A percentile compares a stretch with the other conserved stretches of the same genome.
Evolutionary conservation across 768 basidiomycete species (phyloP).

Genomic region (Lentinula sp.): DNA sequence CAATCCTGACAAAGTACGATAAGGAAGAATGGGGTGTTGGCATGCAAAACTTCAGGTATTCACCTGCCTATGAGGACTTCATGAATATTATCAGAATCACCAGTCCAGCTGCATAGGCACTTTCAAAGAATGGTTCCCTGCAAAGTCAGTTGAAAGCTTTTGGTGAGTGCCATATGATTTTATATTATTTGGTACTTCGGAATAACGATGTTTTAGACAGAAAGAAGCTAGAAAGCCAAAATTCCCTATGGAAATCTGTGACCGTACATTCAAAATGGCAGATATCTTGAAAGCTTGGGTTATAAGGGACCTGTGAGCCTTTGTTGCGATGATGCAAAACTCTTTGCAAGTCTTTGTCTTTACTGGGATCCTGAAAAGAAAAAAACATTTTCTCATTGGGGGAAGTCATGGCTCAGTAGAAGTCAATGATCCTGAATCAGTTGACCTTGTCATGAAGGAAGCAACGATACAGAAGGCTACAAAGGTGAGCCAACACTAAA

Average conservation of each 20-base stretch:
- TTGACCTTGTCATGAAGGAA: conserved; percentile 10
- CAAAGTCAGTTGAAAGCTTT: not conserved
- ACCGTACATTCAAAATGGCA: not conserved
- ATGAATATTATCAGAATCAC: not conserved
- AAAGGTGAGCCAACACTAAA: conserved; percentile 9
- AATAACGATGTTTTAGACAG: too few species aligned
- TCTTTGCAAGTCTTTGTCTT: conserved; percentile 15
- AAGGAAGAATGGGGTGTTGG: not conserved
- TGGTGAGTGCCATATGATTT: not conserved
- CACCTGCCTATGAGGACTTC: not conserved
- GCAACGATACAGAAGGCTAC: conserved; percentile 7
- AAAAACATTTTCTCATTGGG: conserved; percentile 18
- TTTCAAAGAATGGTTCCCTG: not conserved
- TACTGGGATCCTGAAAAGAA: conserved; percentile 18
- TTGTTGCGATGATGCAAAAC: conserved; percentile 30
- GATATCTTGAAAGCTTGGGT: not conserved
- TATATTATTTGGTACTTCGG: too few species aligned
- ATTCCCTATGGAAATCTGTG: not conserved
- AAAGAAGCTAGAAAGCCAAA: not conserved
- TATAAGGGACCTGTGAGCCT: conserved; percentile 20
- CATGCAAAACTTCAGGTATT: not conserved
- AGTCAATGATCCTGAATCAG: conserved; percentile 16
- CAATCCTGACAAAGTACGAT: not conserved
- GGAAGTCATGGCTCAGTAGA: conserved; percentile 13
- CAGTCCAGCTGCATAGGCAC: not conserved